Evolutionary conservation across 2,329 filamentous ascomycete genomes (phyloP), one percentile per base, ranked within the genome.

Genomic region (Cordyceps tenuipes): DNA sequence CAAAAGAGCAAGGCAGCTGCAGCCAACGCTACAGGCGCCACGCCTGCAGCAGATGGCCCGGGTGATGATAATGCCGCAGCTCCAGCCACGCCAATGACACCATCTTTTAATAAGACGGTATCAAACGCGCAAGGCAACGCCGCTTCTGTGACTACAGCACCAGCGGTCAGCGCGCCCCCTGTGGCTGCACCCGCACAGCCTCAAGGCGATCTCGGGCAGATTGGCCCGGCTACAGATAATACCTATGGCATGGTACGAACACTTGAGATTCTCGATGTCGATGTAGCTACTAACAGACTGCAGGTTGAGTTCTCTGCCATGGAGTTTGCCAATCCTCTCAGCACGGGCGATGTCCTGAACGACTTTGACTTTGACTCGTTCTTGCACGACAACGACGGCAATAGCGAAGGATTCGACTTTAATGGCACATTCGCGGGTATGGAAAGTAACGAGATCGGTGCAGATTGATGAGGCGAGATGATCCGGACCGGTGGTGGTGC

Each of bases 321-420:
- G 71, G 81, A 81, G 60, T 81, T 84, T 68, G 76, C 79, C 59
- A 82, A 84, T 63, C 80, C 82, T 2, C 69, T 80, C 29, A 75
- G 76, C 62, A 77, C 78, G 6, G 73, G 72, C 58, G 80, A 87
- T 67, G 84, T 87, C 41, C 75, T 88, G 52, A 83, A 83, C 66
- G 84, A 86, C 64, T 88, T 88, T 66, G 85, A 88, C 63, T 78
- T 88, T 65, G 85, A 88, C 70, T 86, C 84, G 1, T 88, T 88
- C 75, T 73, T 88, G 8, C 83, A 87, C 63, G 78, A 80, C 62
- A 75, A 77, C 62, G 79, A 80, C 51, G 75, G 72, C 39, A 78
- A 77, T 46, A 74, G 75, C 47, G 70, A 73, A 48, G 70, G 68
- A 5, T 87, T 86, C 63, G 81, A 82, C 71, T 86, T 87, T 66